Evolutionary conservation across 306 rosid genomes (phyloP).

Genomic region (peach (Prunus persica)): Prunus_persica_NCBIv2 NC_034013.1:3553501-3554000

Average conservation of each 20-base stretch:
- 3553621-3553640: constrained; percentile 81
- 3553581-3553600: constrained; percentile 81
- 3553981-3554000: constrained; percentile 94
- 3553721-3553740: constrained; percentile 98
- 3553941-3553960: constrained; percentile 75
- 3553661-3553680: constrained; percentile 92
- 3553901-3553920: constrained; percentile 68
- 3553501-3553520: constrained; percentile 76
- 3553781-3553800: constrained; percentile 96
- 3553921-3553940: constrained; percentile 80
- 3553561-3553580: constrained; percentile 42
- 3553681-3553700: constrained; percentile 96
- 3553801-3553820: constrained; percentile 98
- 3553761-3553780: constrained; percentile 91
- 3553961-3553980: constrained; percentile 93
- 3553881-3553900: constrained; percentile 75
- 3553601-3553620: constrained; percentile 75
- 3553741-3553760: constrained; percentile 92
- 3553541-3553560: constrained; percentile 87
- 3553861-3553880: constrained; percentile 98
- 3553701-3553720: constrained; percentile 97
- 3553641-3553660: constrained; percentile 94
- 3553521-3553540: constrained; percentile 74
- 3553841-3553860: constrained; percentile 97
- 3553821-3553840: constrained; percentile 93